phyloP scores from a whole-genome alignment of 2,329 filamentous ascomycete genomes.

The Cytospora mali region DNA sequence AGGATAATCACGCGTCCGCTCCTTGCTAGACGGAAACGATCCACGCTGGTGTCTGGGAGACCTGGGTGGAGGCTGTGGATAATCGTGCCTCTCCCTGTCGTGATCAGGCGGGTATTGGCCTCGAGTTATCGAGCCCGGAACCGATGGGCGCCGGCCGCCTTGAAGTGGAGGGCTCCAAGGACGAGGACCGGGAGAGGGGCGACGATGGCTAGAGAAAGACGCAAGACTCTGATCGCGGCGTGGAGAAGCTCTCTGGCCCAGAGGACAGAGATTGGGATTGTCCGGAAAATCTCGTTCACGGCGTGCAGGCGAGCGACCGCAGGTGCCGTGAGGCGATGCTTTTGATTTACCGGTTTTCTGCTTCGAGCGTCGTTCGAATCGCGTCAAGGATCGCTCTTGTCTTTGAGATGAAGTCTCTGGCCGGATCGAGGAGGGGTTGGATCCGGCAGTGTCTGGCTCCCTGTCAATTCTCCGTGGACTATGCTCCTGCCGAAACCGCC shows the following conservation, averaged over 20 bases:
- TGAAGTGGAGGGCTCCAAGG: constrained; percentile 14
- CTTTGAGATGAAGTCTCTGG: constrained; percentile 26
- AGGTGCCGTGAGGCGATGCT: constrained; percentile 29
- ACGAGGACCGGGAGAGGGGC: constrained; percentile 25
- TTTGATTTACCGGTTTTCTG: constrained; percentile 31
- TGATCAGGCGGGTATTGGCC: constrained; percentile 29
- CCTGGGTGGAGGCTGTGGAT: constrained; percentile 21
- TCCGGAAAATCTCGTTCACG: constrained; percentile 21
- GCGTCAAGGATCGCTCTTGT: constrained; percentile 32
- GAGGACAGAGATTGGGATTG: constrained; percentile 29
- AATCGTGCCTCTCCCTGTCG: constrained; percentile 1
- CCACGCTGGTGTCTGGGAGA: constrained; percentile 22
- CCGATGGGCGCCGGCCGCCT: constrained; percentile 30
- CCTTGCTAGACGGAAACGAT: constrained; percentile 32
- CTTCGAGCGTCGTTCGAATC: constrained; percentile 33
- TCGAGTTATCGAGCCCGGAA: constrained; percentile 32
- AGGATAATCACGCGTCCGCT: constrained; percentile 36
- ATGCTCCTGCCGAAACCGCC: constrained; percentile 26
- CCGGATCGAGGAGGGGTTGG: constrained; percentile 21
- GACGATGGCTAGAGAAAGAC: constrained; percentile 32
- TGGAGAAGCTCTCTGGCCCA: constrained; percentile 29
- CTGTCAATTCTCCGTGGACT: constrained; percentile 23
- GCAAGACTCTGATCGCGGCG: constrained; percentile 30
- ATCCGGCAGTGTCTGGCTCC: constrained; percentile 20
- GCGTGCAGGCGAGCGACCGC: constrained; percentile 35